Evolutionary conservation across 441 rosid genomes (phyloP), one percentile per base, ranked within the genome.

Genomic region (Dalechampia spathulata): DNA sequence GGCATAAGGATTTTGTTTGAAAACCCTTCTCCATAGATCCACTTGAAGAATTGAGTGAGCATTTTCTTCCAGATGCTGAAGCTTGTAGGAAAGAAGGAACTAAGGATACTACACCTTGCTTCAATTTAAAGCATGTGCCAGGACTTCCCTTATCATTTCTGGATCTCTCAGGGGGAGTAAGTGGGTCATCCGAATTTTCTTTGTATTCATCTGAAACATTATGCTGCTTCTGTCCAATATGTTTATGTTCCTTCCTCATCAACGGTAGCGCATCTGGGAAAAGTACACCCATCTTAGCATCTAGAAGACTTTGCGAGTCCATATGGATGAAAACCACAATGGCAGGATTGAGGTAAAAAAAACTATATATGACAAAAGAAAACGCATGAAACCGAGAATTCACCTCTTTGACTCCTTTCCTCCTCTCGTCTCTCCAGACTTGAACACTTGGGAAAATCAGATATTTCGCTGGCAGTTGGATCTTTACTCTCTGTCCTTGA

Each of bases 331-430:
- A 42, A 62, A 60, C 26, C 32, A 38, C 21, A 27, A 46, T 12
- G 12, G 45, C 36, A 32, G 17, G 42, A 64, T 49, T 37, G 28
- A 49, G 25, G 16, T 38, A 41, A 13, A 50, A 3, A 55, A 55
- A 63, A 19, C 36, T 60, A 52, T 50, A 21, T 27, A 52, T 30
- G 8, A 8, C 34, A 3, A 30, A 3, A 3, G 34, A 57, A 53
- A 32, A 41, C 16, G 37, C 22, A 51, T 3, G 44, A 28, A 63
- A 22, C 49, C 16, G 38, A 39, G n/a, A 41, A 54, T 48, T 56
- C 52, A 69, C 80, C 74, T 58, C 58, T 64, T 52, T 46, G 56
- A 22, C 25, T 40, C 45, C 60, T 60, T 55, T 69, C 71, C 37
- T 58, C 59, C 45, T 62, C 63, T 55, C n/a, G 54, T 49, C 52